Conservation (phyloP, 2,329 filamentous ascomycete genomes). For the Cordyceps fumosorosea region DNA sequence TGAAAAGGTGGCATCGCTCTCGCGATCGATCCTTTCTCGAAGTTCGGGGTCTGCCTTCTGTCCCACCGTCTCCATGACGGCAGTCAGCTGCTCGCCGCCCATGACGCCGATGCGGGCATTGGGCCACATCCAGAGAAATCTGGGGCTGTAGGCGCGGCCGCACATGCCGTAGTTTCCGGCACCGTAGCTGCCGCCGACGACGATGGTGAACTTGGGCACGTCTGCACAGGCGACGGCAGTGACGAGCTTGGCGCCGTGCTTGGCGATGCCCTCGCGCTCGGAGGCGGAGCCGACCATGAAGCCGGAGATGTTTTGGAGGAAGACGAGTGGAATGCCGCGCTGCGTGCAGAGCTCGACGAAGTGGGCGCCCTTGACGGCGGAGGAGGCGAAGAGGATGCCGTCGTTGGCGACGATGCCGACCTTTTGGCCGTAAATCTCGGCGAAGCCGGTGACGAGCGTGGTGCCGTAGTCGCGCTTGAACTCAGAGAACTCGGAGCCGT, state of each 20-base stretch:
- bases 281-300: constrained; percentile 97
- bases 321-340: constrained; percentile 81
- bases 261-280: constrained; percentile 91
- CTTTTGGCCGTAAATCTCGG: constrained; percentile 78
- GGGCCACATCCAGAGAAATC: constrained; percentile 95
- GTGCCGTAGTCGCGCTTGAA: constrained; percentile 91
- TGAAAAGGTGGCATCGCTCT: constrained; percentile 85
- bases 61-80: constrained; percentile 93
- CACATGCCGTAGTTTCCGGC: constrained; percentile 99
- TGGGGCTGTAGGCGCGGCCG: constrained; percentile 83
- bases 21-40: constrained; percentile 76
- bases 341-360: constrained; percentile 94
- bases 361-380: constrained; percentile 87
- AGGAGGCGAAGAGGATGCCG: constrained; percentile 86
- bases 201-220: constrained; percentile 94
- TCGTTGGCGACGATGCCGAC: constrained; percentile 96
- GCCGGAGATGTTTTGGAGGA: constrained; percentile 92
- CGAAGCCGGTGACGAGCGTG: constrained; percentile 88
- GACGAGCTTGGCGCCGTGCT: constrained; percentile 95
- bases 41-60: constrained; percentile 74
- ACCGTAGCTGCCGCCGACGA: constrained; percentile 87
- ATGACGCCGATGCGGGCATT: constrained; percentile 95
- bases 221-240: constrained; percentile 90
- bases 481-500: constrained; percentile 83
- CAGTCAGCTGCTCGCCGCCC: constrained; percentile 84